Base-by-base conservation (phyloP, 1,284 basidiomycete species). In the Leccinum pachyderme region DNA sequence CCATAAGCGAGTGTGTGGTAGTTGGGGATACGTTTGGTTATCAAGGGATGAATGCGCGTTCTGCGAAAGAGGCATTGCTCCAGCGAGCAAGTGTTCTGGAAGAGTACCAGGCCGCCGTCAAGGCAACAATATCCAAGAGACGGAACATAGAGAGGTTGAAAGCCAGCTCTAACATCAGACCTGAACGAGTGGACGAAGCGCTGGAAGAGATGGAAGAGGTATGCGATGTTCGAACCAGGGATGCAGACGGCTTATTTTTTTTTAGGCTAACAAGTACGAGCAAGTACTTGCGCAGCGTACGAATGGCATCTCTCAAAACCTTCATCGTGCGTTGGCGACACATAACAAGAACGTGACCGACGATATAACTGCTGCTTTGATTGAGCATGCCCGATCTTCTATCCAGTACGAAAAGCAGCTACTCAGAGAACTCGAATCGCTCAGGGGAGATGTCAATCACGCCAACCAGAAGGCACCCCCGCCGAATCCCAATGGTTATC, bases 141-240 rank as follows among this genome's bases (percentile, higher is more conserved):
- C 77, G 94, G 32, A 85, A 90, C 53, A 92, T 97, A 55, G 95
- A 98, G 67, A 84, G 94, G 45, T 72, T 98, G 64, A 95, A 95
- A 69, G 89, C 90, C 2, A 94, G 90, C 63, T 86, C 86, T 11
- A 94, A 85, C 62, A 95, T 98, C 57, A 84, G 87, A 54, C 82
- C 90, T 11, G 85, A 91, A 55, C 87, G 86, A 55, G 95, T 96
- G 5, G 93, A 97, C 68, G 94, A 96, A 65, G 94, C 95, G 0
- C 73, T 98, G 47, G 91, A 93, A 67, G 95, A 98, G 58, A 84
- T 97, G 75, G 89, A 95, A 72, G 94, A 97, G 84, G 93, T 93
- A 52, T 74, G 18, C 64, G 41, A 51, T 39, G 31, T 31, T 44
- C 12, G 11, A 41, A 27, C 8, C 51, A 24, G 11, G 56, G 15